Evolutionary conservation across 805 yeast genomes (phyloP), one percentile per base, ranked within the genome.

Genomic region (Candida jianshihensis): DNA sequence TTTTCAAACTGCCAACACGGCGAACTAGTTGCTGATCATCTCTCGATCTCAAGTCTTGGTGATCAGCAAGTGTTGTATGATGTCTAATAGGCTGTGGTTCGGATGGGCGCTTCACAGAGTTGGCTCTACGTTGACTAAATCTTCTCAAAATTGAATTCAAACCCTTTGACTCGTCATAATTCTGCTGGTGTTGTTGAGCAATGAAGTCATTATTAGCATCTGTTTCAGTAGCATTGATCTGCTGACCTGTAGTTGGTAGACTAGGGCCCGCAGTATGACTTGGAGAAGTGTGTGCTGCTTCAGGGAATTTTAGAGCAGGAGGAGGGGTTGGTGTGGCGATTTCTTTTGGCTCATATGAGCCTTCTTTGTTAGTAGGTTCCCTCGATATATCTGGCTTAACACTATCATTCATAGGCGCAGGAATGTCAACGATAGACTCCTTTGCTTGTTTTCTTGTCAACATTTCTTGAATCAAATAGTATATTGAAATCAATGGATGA

Each of bases 401-500:
- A 31, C 39, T 43, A 25, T 42, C 41, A 22, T 34, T 41, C 21
- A 51, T 32, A 37, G 24, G 17, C 54, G 61, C 12, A 26, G 56
- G 53, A n/a, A 50, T 37, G 35, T 53, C 56, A 22, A 45, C 25
- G 55, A 53, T 48, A 41, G 64, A 35, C 57, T 70, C 75, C 59
- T 81, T 78, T 6, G 78, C 75, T 46, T 61, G 64, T 60, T 79
- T 81, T 38, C 96, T 72, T 51, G 73, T 77, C 43, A 71, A 55
- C 81, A 86, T 84, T 61, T 92, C 98, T 36, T 76, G 80, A 14
- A 88, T 95, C 44, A 92, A 68, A 53, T 75, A 81, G 56, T 92
- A 92, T 26, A 90, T 81, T 6, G 96, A 86, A 11, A 90, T 63
- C 44, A 89, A 67, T 0, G 98, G 97, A 60, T 89, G 95, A 57